These are phyloP conservation scores for Boletus vermiculosoides DNA, from an alignment of 768 basidiomycete genomes.

Conservation along the genomic window DNA sequence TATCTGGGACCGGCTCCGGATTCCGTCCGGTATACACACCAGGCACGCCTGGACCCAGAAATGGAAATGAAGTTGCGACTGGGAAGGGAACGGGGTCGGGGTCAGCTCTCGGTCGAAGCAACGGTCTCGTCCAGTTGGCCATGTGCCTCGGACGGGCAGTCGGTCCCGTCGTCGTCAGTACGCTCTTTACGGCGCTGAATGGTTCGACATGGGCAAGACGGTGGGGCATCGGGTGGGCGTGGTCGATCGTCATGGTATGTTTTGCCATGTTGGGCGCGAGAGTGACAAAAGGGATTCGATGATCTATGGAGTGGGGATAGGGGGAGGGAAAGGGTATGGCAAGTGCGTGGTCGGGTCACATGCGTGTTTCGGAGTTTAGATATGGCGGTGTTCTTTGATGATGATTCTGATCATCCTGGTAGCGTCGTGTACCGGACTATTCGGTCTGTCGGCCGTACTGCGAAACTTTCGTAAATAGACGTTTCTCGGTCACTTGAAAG, in stretches of 20 bases:
- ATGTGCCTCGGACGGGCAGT: constrained; percentile 55
- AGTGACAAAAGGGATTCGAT: constrained; percentile 4
- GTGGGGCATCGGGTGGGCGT: constrained; percentile 5
- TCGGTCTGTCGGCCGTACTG: not conserved
- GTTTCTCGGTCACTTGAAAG: not conserved
- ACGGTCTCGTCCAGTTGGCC: constrained; percentile 56
- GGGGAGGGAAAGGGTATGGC: too few relatives aligned
- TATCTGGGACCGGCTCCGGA: not conserved
- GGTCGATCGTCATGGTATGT: constrained; percentile 11
- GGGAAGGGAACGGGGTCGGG: not conserved
- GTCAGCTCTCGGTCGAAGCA: constrained; percentile 54
- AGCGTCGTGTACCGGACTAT: not conserved
- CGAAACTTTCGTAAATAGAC: too few relatives aligned
- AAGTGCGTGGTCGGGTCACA: too few relatives aligned
- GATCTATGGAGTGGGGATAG: not conserved
- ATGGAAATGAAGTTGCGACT: not conserved
- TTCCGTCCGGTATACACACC: not conserved
- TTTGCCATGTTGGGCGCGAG: constrained; percentile 9
- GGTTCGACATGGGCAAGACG: constrained; percentile 8
- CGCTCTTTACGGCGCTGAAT: constrained; percentile 13
- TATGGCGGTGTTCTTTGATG: not conserved
- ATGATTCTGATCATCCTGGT: not conserved
- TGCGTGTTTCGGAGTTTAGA: not conserved
- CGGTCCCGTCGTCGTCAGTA: constrained; percentile 42
- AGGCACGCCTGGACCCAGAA: too few relatives aligned